Evolutionary conservation across 805 yeast genomes (phyloP).

Genomic region (Priceomyces castillae): DNA sequence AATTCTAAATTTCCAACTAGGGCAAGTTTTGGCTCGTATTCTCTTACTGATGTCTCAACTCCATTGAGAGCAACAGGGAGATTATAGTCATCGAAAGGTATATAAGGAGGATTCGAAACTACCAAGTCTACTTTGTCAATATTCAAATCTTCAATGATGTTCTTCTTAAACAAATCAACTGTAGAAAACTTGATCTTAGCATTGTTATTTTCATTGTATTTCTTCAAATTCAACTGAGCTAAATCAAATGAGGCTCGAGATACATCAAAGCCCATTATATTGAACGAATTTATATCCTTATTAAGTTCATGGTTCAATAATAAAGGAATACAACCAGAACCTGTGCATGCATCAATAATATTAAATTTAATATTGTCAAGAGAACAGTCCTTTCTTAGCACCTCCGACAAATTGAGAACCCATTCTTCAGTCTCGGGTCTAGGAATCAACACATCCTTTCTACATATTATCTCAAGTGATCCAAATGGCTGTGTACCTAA

Average conservation of each 20-base stretch:
- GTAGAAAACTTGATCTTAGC: constrained; percentile 9
- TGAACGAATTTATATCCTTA: neutral
- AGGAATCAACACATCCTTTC: constrained; percentile 74
- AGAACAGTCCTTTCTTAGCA: constrained; percentile 7
- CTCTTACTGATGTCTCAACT: constrained; percentile 61
- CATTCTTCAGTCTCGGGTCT: constrained; percentile 97
- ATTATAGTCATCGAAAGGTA: constrained; percentile 47
- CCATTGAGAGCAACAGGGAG: constrained; percentile 32
- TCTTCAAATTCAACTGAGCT: constrained; percentile 44
- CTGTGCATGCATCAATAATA: constrained; percentile 76
- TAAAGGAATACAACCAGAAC: constrained; percentile 83
- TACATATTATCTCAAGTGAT: constrained; percentile 54
- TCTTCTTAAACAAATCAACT: constrained; percentile 14
- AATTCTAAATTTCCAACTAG: constrained; percentile 77
- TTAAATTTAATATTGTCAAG: constrained; percentile 10
- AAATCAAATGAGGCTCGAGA: constrained; percentile 51
- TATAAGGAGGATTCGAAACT: constrained; percentile 91
- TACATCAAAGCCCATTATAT: constrained; percentile 53
- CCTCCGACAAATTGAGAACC: constrained; percentile 46
- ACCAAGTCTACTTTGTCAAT: constrained; percentile 45
- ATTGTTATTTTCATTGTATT: constrained; percentile 2
- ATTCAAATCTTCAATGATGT: constrained; percentile 4
- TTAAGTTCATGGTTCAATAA: constrained; percentile 31
- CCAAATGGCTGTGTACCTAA: constrained; percentile 89
- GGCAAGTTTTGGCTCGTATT: constrained; percentile 76